phyloP scores from a whole-genome alignment of 805 yeast genomes.

The Suhomyces kilbournensis region DNA sequence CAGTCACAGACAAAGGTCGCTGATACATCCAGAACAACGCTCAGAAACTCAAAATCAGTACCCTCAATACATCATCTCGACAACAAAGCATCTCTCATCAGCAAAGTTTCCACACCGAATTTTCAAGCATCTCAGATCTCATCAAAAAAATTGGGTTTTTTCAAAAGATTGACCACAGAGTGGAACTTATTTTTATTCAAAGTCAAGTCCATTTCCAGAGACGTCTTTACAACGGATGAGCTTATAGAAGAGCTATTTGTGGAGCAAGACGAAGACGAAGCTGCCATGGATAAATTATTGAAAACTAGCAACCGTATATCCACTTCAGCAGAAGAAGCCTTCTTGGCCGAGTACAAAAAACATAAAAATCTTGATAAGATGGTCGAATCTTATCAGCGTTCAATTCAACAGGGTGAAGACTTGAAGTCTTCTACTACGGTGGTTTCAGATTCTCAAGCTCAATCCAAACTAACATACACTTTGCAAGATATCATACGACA shows the following conservation, averaged over 20 bases:
- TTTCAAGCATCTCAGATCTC: neutral
- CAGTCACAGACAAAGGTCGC: neutral
- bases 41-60: slow-evolving; percentile 6
- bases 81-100: slow-evolving; percentile 1
- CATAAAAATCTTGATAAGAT: slow-evolving; percentile 32
- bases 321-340: slow-evolving; percentile 28
- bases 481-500: slow-evolving; percentile 25
- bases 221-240: slow-evolving; percentile 48
- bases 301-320: slow-evolving; percentile 15
- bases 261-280: slow-evolving; percentile 31
- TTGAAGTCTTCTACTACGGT: slow-evolving; percentile 11
- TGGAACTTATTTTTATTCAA: slow-evolving; percentile 32
- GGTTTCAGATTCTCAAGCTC: slow-evolving; percentile 6
- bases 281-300: slow-evolving; percentile 19
- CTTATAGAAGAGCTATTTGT: slow-evolving; percentile 49
- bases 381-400: slow-evolving; percentile 22
- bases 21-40: neutral
- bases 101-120: neutral
- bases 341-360: slow-evolving; percentile 31
- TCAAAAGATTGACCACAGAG: slow-evolving; percentile 39
- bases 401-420: slow-evolving; percentile 10
- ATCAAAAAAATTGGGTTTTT: slow-evolving; percentile 22
- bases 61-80: slow-evolving; percentile 2
- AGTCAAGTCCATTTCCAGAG: slow-evolving; percentile 46
- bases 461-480: slow-evolving; percentile 5